A percentile compares a stretch with the other conserved stretches of the same genome.
Evolutionary conservation across 1,284 basidiomycete genomes (phyloP).

Genomic region (Fistulina hepatica): DNA sequence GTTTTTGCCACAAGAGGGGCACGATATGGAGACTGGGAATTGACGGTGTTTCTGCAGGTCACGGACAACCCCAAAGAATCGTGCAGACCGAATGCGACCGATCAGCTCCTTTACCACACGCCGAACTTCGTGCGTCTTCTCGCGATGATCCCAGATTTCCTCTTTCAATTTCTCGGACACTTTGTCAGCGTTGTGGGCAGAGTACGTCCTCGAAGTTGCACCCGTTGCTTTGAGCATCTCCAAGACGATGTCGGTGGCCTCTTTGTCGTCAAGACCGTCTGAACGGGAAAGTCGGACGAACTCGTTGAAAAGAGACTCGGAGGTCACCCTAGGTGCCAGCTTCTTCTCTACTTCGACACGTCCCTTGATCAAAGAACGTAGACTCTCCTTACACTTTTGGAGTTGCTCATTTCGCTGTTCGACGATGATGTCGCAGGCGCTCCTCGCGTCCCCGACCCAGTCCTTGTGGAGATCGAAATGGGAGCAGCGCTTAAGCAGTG

Average conservation of each 20-base stretch:
- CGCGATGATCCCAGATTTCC: conserved; percentile 71
- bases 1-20: conserved; percentile 48
- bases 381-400: conserved; percentile 67
- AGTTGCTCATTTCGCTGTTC: conserved; percentile 71
- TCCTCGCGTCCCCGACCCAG: conserved; percentile 67
- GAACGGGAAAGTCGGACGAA: conserved; percentile 57
- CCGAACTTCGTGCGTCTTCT: conserved; percentile 78
- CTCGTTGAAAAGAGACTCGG: conserved; percentile 69
- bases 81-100: conserved; percentile 77
- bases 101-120: conserved; percentile 79
- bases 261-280: conserved; percentile 65
- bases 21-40: conserved; percentile 44
- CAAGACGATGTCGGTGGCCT: conserved; percentile 53
- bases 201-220: conserved; percentile 37
- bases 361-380: conserved; percentile 54
- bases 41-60: conserved; percentile 72
- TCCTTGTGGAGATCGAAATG: conserved; percentile 83
- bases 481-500: conserved; percentile 84
- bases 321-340: conserved; percentile 46
- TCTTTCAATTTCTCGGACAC: conserved; percentile 47
- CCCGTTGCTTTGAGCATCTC: conserved; percentile 53
- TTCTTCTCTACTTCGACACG: conserved; percentile 59
- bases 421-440: conserved; percentile 88
- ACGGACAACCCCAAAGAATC: conserved; percentile 85
- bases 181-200: conserved; percentile 45